Conservation (phyloP, 2,329 filamentous ascomycete species). For the Mollisia scopiformis region DNA sequence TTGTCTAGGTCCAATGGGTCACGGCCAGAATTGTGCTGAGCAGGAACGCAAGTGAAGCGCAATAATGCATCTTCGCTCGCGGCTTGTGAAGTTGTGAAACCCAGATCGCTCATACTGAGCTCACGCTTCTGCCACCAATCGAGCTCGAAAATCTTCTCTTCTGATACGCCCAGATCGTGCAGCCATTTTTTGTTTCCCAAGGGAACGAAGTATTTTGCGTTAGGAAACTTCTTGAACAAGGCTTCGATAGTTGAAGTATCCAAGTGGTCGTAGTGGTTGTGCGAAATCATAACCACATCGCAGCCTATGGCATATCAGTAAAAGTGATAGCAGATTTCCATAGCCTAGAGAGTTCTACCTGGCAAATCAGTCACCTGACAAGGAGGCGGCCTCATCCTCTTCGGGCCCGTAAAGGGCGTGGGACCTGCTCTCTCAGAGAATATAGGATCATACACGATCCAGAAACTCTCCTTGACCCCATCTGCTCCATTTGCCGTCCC, state of each 20-base stretch:
- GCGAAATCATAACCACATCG: slow-evolving; percentile 74
- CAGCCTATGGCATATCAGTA: slow-evolving; percentile 41
- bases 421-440: slow-evolving; percentile 26
- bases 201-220: slow-evolving; percentile 85
- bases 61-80: slow-evolving; percentile 55
- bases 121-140: slow-evolving; percentile 93
- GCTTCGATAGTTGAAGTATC: slow-evolving; percentile 74
- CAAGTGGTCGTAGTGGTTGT: slow-evolving; percentile 92
- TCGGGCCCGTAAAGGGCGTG: slow-evolving; percentile 53
- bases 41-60: slow-evolving; percentile 68
- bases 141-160: slow-evolving; percentile 71
- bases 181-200: slow-evolving; percentile 86
- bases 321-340: neutral
- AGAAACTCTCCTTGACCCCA: slow-evolving; percentile 23
- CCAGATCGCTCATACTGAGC: slow-evolving; percentile 53
- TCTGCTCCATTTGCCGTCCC: slow-evolving; percentile 1
- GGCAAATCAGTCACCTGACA: slow-evolving; percentile 79
- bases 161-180: slow-evolving; percentile 63
- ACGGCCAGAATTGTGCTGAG: slow-evolving; percentile 78
- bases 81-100: slow-evolving; percentile 48
- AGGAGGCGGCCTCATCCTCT: slow-evolving; percentile 74
- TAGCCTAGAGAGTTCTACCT: slow-evolving; percentile 35
- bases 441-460: slow-evolving; percentile 29
- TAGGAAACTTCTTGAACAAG: slow-evolving; percentile 70
- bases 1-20: slow-evolving; percentile 65